Evolutionary conservation across 495 filamentous ascomycete species (phyloP).

Genomic region (Penicillium daleae): DNA sequence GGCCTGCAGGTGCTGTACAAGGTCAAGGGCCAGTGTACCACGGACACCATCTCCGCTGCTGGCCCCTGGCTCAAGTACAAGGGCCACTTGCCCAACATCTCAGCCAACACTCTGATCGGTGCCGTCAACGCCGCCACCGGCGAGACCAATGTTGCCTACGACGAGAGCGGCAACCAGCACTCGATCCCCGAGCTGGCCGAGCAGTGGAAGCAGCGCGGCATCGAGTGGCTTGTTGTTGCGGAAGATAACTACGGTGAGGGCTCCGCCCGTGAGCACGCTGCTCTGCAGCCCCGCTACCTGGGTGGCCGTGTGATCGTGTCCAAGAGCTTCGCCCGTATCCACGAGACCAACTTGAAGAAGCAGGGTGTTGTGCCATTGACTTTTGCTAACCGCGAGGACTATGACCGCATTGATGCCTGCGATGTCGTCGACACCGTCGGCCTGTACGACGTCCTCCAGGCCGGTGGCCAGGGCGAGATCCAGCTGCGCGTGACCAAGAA

Average conservation of each 20-base stretch:
- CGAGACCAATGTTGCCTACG: constrained; percentile 89
- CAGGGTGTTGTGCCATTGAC: constrained; percentile 94
- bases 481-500: constrained; percentile 65
- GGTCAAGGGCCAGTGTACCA: constrained; percentile 96
- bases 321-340: constrained; percentile 94
- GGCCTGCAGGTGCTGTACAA: constrained; percentile 79
- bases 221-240: constrained; percentile 87
- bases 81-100: constrained; percentile 97
- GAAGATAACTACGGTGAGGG: constrained; percentile 99
- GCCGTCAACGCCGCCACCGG: constrained; percentile 89
- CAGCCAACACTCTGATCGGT: constrained; percentile 92
- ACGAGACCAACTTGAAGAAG: constrained; percentile 99
- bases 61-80: constrained; percentile 99
- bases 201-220: constrained; percentile 72
- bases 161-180: constrained; percentile 66
- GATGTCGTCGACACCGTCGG: constrained; percentile 83
- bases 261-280: constrained; percentile 91
- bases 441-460: constrained; percentile 76
- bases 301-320: constrained; percentile 85
- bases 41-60: constrained; percentile 96
- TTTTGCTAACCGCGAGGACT: constrained; percentile 84
- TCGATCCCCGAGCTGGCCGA: constrained; percentile 82
- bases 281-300: constrained; percentile 92
- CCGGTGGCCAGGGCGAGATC: constrained; percentile 81
- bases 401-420: constrained; percentile 77